These are phyloP conservation scores for Coniferiporia sulphurascens DNA, from an alignment of 1,284 basidiomycete species.

Conservation along the genomic window DNA sequence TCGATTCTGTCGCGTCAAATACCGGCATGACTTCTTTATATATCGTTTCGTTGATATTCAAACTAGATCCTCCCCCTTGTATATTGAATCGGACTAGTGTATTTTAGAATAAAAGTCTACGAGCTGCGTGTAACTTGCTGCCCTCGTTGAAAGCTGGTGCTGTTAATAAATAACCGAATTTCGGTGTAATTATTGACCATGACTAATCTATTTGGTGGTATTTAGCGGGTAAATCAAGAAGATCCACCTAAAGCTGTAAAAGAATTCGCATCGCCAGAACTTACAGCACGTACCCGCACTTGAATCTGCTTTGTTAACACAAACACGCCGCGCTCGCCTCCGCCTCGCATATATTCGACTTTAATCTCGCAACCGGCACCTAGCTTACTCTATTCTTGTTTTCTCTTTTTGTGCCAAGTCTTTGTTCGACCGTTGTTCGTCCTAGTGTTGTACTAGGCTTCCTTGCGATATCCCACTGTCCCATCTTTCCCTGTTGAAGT, in stretches of 20 bases:
- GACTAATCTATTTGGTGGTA: neutral
- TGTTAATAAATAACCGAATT: neutral
- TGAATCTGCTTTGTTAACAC: too few species aligned
- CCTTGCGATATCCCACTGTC: conserved; percentile 3
- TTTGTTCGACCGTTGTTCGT: neutral
- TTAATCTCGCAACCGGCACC: neutral
- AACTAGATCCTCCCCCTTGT: too few species aligned
- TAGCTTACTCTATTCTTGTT: conserved; percentile 12
- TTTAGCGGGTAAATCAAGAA: neutral
- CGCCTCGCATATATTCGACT: neutral
- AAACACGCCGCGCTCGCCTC: too few species aligned
- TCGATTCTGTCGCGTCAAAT: conserved; percentile 4
- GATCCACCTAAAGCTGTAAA: neutral
- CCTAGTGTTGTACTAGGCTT: neutral
- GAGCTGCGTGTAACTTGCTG: too few species aligned
- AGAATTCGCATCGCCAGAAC: neutral
- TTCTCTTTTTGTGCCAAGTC: neutral
- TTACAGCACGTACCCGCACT: neutral
- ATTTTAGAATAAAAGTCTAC: too few species aligned
- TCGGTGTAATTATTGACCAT: neutral
- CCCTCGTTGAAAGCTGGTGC: too few species aligned
- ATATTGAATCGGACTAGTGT: too few species aligned
- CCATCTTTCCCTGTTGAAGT: neutral
- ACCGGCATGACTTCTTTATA: neutral
- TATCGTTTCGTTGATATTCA: too few species aligned